Base-by-base conservation (phyloP, 495 filamentous ascomycete species). In the Talaromyces wortmannii region DNA sequence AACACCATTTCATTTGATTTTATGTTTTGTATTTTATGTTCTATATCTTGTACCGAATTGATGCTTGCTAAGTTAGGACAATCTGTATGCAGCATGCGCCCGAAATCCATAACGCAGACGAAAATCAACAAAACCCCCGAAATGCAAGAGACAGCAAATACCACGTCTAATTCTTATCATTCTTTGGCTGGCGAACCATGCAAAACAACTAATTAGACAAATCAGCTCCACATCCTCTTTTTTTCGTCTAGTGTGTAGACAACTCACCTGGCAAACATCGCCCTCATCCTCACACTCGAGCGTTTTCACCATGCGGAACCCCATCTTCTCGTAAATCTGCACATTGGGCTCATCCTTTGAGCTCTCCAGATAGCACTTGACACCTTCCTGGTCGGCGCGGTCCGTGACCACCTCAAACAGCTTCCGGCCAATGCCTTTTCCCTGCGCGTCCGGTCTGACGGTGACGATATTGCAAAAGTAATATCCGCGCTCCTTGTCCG, bases 391-490 rank as follows among this genome's bases (percentile, higher is more conserved):
- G 65, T 86, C 83, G 15, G 84, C 83, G 54, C 55, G 57, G 54
- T 80, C 65, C 5, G 79, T 78, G 17, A 86, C 79, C 45, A 77
- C 67, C 63, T 79, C 66, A 64, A 85, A 80, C 52, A 87, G 63
- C 50, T 64, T 59, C 50, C 74, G 78, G 32, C 83, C 84, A 16
- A 86, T 69, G 0, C 84, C 83, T 48, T 64, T 77, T 2, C 78
- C 77, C 67, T 86, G 83, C 50, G 72, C 72, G 46, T 74, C 75
- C 0, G 83, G 82, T 32, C 77, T 60, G n/a, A 86, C 82, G 6
- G 83, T 82, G 58, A 86, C 82, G 46, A 86, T 86, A 62, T 86
- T 87, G 56, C 82, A 79, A 55, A 87, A 86, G 57, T 85, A 87
- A 60, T 86, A 87, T 0, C 83, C 83, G 6, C 63, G 67, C 33